Conservation (phyloP, 2,329 filamentous ascomycete genomes). For the Fusarium annulatum region DNA sequence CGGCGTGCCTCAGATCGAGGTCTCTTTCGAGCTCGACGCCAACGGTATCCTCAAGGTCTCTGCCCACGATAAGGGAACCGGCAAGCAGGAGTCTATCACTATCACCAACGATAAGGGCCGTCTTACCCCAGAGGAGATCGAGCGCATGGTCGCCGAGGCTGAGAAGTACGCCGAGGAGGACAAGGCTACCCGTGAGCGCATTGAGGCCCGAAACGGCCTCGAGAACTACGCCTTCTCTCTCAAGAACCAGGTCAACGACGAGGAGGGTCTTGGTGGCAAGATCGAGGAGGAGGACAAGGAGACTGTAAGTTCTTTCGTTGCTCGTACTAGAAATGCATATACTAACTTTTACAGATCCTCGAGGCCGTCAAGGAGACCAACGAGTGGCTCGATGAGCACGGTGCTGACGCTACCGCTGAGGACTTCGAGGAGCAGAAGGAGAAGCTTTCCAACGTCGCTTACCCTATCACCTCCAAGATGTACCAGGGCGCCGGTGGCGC, state of each 20-base stretch:
- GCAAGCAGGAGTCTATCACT: conserved; percentile 96
- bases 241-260: conserved; percentile 99
- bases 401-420: conserved; percentile 83
- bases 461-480: conserved; percentile 99
- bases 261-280: conserved; percentile 97
- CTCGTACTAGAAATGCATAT: not conserved
- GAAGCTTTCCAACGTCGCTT: conserved; percentile 96
- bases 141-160: conserved; percentile 98
- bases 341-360: conserved; percentile 71
- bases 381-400: conserved; percentile 98
- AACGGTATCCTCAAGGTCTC: conserved; percentile 98
- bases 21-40: conserved; percentile 96
- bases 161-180: conserved; percentile 99
- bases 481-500: conserved; percentile 72
- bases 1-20: conserved; percentile 97
- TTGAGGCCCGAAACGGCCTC: conserved; percentile 94
- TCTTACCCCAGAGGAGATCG: conserved; percentile 95
- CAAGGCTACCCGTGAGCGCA: conserved; percentile 96
- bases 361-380: conserved; percentile 97
- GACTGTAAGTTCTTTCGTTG: conserved; percentile 68
- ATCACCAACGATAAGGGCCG: conserved; percentile 99
- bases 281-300: conserved; percentile 99
- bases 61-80: conserved; percentile 96
- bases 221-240: conserved; percentile 99
- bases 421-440: conserved; percentile 99